Conservation (phyloP, 768 basidiomycete species). For the Coprinellus micaceus region DNA sequence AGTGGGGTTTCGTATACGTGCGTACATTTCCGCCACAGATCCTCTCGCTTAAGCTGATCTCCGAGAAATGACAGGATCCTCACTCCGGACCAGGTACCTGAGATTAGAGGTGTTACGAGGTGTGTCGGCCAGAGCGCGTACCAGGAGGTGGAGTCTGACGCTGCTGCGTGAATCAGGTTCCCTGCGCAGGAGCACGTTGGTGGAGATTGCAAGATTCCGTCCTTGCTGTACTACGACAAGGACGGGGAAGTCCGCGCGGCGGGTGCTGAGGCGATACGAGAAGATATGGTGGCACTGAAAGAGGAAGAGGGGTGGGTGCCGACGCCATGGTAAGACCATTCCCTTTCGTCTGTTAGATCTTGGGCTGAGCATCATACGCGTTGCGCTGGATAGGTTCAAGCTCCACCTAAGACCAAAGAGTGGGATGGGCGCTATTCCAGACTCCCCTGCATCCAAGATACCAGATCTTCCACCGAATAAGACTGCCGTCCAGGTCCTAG, state of each 20-base stretch:
- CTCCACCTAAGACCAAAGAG: slow-evolving; percentile 27
- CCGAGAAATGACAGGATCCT: slow-evolving; percentile 17
- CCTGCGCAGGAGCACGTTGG: slow-evolving; percentile 14
- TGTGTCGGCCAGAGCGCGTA: slow-evolving; percentile 3
- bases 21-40: background rate
- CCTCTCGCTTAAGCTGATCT: slow-evolving; percentile 9
- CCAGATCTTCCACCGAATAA: slow-evolving; percentile 40
- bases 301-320: slow-evolving; percentile 13
- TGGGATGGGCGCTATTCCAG: background rate
- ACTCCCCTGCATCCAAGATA: slow-evolving; percentile 5
- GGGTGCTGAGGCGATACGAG: slow-evolving; percentile 14
- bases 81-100: slow-evolving; percentile 22
- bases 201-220: slow-evolving; percentile 15
- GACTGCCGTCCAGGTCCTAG: slow-evolving; percentile 37
- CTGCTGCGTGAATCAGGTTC: slow-evolving; percentile 11
- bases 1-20: slow-evolving; percentile 17
- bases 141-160: background rate
- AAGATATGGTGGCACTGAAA: slow-evolving; percentile 8
- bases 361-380: too few species aligned
- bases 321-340: slow-evolving; percentile 9
- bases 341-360: too few species aligned
- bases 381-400: slow-evolving; percentile 25
- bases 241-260: slow-evolving; percentile 8
- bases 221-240: slow-evolving; percentile 12
- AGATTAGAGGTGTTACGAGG: slow-evolving; percentile 24